Percentiles rank a stretch among this genome's conserved stretches.
phyloP scores from a whole-genome alignment of 192 early-diverging fungal genomes.

The Pilaira anomala region DNA sequence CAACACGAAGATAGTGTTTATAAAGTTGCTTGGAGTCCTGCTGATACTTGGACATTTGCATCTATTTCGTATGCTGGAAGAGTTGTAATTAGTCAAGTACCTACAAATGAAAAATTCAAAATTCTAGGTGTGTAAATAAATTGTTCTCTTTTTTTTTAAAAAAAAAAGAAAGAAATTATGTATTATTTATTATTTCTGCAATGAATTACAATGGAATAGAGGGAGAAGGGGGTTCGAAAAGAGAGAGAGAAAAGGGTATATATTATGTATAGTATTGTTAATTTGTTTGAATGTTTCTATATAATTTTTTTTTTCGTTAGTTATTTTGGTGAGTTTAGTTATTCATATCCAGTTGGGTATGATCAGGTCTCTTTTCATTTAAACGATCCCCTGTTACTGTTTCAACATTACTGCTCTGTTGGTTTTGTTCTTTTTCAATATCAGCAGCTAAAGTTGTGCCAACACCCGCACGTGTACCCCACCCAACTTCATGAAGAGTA shows the following conservation, averaged over 20 bases:
- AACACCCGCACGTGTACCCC: slow-evolving; percentile 52
- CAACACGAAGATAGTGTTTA: slow-evolving; percentile 97
- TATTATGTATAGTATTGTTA: not conserved
- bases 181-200: not conserved
- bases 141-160: not conserved
- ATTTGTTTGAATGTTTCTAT: not conserved
- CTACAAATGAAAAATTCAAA: slow-evolving; percentile 44
- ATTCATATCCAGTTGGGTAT: slow-evolving; percentile 1
- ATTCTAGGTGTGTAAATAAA: slow-evolving; percentile 28
- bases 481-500: slow-evolving; percentile 55
- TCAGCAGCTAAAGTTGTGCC: slow-evolving; percentile 29
- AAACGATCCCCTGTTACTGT: not conserved
- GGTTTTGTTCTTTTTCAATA: slow-evolving; percentile 25
- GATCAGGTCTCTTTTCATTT: not conserved
- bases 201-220: not conserved
- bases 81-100: slow-evolving; percentile 89
- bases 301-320: not conserved
- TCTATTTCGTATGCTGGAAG: slow-evolving; percentile 93
- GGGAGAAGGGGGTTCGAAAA: not conserved
- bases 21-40: slow-evolving; percentile 81
- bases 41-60: slow-evolving; percentile 93
- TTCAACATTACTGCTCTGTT: not conserved
- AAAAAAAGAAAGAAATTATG: not conserved
- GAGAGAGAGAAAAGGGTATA: slow-evolving; percentile 2
- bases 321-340: not conserved